Evolutionary conservation across 1,284 basidiomycete species (phyloP), one percentile per base, ranked within the genome.

Genomic region (Mycosarcoma maydis): DNA sequence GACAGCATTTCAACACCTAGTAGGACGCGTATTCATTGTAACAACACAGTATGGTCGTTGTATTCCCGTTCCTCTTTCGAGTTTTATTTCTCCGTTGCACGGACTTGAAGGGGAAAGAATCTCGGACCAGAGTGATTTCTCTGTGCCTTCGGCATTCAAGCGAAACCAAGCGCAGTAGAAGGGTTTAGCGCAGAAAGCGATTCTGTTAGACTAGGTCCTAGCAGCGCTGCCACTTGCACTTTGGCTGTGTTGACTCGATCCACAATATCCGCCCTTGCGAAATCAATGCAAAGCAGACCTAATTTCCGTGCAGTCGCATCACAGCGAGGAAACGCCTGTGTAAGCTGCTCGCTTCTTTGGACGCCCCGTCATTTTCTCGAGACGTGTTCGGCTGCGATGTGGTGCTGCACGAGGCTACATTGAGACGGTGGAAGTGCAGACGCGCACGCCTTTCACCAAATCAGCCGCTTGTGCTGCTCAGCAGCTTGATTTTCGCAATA

Each of bases 341-440:
- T 27, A n/a, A 46, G 33, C 24, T 17, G 40, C 24, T 16, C 36
- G 36, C 36, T 20, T 8, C 36, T 20, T n/a, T 22, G 22, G 13
- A 30, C 22, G 33, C 33, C 44, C 44, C 44, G 44, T 38, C 34
- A 22, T 47, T 34, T 45, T 45, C 16, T 26, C 23, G 13, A 4
- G 5, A 23, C n/a, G n/a, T 13, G 29, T 33, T 47, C 45, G 45
- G 45, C 45, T 47, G 45, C 45, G 45, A 30, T 47, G 37, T 37
- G 45, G 26, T 27, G 36, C n/a, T 47, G 45, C 45, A 38, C 37
- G 45, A 47, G 26, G n/a, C 26, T 33, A 16, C 23, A 16, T 14
- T 24, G 37, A 7, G 32, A 45, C 22, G 23, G 33, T 27, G 44
- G 27, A 2, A 22, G 26, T 10, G 30, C 8, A 20, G 20, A 26